phyloP scores from a whole-genome alignment of 331 rosid genomes.

The Arachis monticola region DNA sequence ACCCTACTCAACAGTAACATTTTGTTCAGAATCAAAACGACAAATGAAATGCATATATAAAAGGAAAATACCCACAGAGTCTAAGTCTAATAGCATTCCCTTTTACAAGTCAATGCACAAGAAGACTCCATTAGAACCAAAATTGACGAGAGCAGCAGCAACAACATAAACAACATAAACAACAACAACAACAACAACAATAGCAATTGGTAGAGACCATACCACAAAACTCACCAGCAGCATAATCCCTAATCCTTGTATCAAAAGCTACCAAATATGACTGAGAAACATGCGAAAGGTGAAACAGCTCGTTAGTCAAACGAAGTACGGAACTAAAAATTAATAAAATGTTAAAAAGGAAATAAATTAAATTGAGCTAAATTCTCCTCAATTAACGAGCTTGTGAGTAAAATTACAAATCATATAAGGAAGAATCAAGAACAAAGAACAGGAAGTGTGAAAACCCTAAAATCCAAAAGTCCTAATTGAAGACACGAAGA shows the following conservation, averaged over 20 bases:
- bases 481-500: not conserved
- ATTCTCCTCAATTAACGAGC: not conserved
- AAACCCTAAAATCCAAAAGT: conserved; percentile 36
- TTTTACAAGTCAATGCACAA: conserved; percentile 12
- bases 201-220: not conserved
- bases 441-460: not conserved
- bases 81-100: not conserved
- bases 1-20: not conserved
- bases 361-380: not conserved
- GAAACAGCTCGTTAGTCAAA: not conserved
- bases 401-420: conserved; percentile 8
- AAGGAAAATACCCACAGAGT: not conserved
- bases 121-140: not conserved
- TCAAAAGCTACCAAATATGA: conserved; percentile 39
- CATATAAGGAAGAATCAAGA: not conserved
- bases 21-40: not conserved
- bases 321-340: not conserved
- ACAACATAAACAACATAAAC: too few species aligned
- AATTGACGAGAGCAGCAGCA: not conserved
- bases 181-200: not conserved
- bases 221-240: conserved; percentile 7
- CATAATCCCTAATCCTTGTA: conserved; percentile 3
- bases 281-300: not conserved
- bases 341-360: not conserved
- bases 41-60: not conserved